Percentiles rank a stretch among this genome's conserved stretches.
Conservation (phyloP, 352 stramenopile species). For the Phytopythium boreale region DNA sequence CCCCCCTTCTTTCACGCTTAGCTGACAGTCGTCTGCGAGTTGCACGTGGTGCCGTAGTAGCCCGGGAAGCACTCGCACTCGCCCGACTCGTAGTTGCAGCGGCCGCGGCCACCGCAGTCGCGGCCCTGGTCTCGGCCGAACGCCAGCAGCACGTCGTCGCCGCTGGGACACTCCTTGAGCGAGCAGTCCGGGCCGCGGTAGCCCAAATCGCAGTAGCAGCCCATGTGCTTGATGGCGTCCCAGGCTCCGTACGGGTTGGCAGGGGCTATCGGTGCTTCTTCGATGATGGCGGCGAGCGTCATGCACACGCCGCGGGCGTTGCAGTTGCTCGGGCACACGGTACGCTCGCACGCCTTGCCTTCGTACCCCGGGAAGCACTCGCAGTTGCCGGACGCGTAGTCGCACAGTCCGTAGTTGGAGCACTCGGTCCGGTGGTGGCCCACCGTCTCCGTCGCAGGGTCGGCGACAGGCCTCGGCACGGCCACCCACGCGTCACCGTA, state of each 20-base stretch:
- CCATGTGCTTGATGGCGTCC: conserved; percentile 92
- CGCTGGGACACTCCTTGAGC: conserved; percentile 93
- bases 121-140: conserved; percentile 73
- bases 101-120: conserved; percentile 92
- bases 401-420: conserved; percentile 92
- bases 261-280: background rate
- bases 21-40: conserved; percentile 76
- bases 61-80: conserved; percentile 93
- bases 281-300: conserved; percentile 85
- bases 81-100: conserved; percentile 93
- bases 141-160: conserved; percentile 86
- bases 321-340: conserved; percentile 95
- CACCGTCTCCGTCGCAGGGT: background rate
- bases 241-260: conserved; percentile 63
- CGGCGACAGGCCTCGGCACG: conserved; percentile 42
- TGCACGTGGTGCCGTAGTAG: conserved; percentile 94
- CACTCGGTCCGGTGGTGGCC: conserved; percentile 88
- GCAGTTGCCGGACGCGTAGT: conserved; percentile 89
- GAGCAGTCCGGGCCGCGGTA: conserved; percentile 95
- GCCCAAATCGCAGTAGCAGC: conserved; percentile 93
- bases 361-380: conserved; percentile 89
- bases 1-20: conserved; percentile 22
- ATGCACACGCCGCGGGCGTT: conserved; percentile 92
- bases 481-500: conserved; percentile 65
- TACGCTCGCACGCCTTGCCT: conserved; percentile 90